Conservation (phyloP, 2,329 filamentous ascomycete genomes). For the Nemania diffusa region DNA sequence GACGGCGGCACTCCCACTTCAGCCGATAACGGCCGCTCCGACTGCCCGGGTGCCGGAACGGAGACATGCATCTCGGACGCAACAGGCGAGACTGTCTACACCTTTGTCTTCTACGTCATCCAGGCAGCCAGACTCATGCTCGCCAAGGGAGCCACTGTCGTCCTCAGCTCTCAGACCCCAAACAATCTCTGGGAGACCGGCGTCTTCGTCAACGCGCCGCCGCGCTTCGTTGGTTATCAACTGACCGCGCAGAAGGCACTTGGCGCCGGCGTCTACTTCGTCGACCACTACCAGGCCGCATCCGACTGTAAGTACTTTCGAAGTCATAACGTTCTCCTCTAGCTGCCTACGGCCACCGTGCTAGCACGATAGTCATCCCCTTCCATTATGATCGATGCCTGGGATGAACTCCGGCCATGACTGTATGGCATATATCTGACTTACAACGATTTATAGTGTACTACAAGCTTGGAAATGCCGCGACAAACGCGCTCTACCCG, state of each 20-base stretch:
- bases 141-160: constrained; percentile 68
- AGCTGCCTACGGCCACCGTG: neutral
- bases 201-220: constrained; percentile 56
- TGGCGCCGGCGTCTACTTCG: constrained; percentile 56
- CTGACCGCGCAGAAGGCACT: constrained; percentile 35
- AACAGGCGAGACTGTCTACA: constrained; percentile 48
- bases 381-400: no score
- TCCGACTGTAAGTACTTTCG: constrained; percentile 50
- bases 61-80: constrained; percentile 60
- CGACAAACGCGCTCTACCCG: constrained; percentile 63
- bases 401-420: neutral
- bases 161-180: constrained; percentile 68
- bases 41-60: constrained; percentile 63
- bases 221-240: constrained; percentile 66
- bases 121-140: constrained; percentile 48
- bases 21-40: constrained; percentile 69
- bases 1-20: constrained; percentile 67
- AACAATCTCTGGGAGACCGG: constrained; percentile 71
- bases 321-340: neutral
- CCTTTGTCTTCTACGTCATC: constrained; percentile 46
- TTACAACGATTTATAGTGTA: constrained; percentile 49
- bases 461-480: constrained; percentile 56
- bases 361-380: no score
- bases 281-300: constrained; percentile 67
- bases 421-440: neutral